phyloP scores from a whole-genome alignment of 1,284 basidiomycete genomes.

The Tilletia horrida region DNA sequence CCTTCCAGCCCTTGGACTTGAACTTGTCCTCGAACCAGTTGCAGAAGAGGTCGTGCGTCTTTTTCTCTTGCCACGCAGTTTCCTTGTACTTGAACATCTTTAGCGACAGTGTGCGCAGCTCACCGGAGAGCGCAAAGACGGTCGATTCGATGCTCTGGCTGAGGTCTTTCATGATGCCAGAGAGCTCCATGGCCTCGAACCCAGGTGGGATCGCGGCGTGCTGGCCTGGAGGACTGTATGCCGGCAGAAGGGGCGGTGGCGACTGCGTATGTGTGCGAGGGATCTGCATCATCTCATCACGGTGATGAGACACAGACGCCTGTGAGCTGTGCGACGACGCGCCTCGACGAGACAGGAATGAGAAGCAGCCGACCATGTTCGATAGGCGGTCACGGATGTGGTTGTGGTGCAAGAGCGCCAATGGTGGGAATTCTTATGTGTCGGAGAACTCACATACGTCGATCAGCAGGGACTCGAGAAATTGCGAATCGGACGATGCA shows the following conservation, averaged over 20 bases:
- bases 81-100: conserved; percentile 54
- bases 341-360: neutral
- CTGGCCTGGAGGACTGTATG: conserved; percentile 8
- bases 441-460: too few relatives aligned
- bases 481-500: too few relatives aligned
- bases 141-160: conserved; percentile 34
- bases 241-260: neutral
- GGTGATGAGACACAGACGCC: too few relatives aligned
- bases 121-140: conserved; percentile 35
- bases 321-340: neutral
- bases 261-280: too few relatives aligned
- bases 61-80: conserved; percentile 45
- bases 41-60: conserved; percentile 46
- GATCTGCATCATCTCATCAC: too few relatives aligned
- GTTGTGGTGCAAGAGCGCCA: neutral
- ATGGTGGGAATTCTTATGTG: neutral
- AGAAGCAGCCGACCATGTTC: conserved; percentile 12
- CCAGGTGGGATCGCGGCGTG: neutral
- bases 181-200: neutral
- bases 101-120: conserved; percentile 53
- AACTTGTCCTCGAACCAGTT: conserved; percentile 27
- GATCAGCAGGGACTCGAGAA: too few relatives aligned
- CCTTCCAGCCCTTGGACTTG: conserved; percentile 39
- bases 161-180: conserved; percentile 23
- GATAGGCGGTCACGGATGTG: neutral